phyloP scores from a whole-genome alignment of 2,329 filamentous ascomycete species.

The Celoporthe dispersa region DNA sequence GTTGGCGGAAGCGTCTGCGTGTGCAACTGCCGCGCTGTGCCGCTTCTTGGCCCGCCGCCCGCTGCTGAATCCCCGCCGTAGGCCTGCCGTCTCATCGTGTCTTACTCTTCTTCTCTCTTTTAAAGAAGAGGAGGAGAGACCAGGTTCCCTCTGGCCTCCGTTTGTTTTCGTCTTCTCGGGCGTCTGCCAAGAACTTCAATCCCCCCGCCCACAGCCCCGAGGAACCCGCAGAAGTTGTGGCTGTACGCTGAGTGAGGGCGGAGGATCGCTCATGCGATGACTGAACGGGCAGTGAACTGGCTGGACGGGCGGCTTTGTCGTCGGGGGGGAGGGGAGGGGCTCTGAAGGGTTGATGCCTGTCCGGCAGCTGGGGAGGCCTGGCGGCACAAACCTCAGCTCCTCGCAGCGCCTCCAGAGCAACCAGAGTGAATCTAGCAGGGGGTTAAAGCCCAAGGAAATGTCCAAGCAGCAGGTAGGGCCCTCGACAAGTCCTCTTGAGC shows the following conservation, averaged over 20 bases:
- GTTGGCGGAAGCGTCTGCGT: not conserved
- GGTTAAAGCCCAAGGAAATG: not conserved
- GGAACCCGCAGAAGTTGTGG: not conserved
- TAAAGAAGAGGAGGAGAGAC: not conserved
- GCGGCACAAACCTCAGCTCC: not conserved
- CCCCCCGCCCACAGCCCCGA: not conserved
- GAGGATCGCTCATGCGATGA: not conserved
- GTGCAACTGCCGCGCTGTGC: slow-evolving; percentile 3
- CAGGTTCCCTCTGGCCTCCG: not conserved
- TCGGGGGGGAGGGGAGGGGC: not conserved
- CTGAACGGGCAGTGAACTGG: not conserved
- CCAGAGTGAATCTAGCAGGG: not conserved
- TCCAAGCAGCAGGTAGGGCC: not conserved
- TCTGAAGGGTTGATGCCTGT: slow-evolving; percentile 5
- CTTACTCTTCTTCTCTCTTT: not conserved
- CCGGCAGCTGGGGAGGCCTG: not conserved
- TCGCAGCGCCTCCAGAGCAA: not conserved
- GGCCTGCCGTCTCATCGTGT: not conserved
- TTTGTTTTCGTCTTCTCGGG: not conserved
- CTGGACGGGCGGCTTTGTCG: not conserved
- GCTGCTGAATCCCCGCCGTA: not conserved
- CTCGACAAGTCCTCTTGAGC: not conserved
- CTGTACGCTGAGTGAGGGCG: slow-evolving; percentile 5
- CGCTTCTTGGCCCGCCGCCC: not conserved
- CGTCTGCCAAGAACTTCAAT: not conserved